These are phyloP conservation scores for Glutinoglossum americanum DNA, from an alignment of 495 filamentous ascomycete genomes.

Conservation along the genomic window DNA sequence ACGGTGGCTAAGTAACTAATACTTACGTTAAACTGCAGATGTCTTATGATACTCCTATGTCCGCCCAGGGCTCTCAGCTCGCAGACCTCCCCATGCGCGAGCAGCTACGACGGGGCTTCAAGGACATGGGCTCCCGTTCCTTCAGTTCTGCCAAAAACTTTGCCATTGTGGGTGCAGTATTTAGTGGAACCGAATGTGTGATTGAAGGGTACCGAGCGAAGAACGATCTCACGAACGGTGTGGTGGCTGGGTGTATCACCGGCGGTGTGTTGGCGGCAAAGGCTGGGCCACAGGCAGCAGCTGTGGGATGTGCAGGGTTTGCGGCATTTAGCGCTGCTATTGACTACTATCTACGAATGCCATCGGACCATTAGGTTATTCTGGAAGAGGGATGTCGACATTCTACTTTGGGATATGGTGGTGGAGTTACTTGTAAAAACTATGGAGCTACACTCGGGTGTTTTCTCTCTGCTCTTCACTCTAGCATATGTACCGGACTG, in stretches of 20 bases:
- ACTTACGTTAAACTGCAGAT: slow-evolving; percentile 30
- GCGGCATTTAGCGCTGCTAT: slow-evolving; percentile 91
- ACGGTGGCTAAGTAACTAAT: neutral
- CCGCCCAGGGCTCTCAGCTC: slow-evolving; percentile 38
- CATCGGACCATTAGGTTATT: slow-evolving; percentile 8
- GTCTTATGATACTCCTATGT: slow-evolving; percentile 72
- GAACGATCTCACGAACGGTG: slow-evolving; percentile 79
- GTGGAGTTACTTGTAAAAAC: neutral
- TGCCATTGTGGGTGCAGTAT: slow-evolving; percentile 73
- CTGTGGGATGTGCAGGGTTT: slow-evolving; percentile 78
- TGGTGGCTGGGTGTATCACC: slow-evolving; percentile 74
- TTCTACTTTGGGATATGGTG: neutral
- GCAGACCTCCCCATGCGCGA: slow-evolving; percentile 54
- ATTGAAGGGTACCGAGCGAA: slow-evolving; percentile 84
- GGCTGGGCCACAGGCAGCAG: slow-evolving; percentile 79
- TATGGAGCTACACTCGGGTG: neutral
- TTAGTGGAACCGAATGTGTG: slow-evolving; percentile 81
- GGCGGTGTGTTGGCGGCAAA: slow-evolving; percentile 67
- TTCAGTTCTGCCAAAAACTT: slow-evolving; percentile 87
- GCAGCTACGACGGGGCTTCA: slow-evolving; percentile 67
- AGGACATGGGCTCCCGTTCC: slow-evolving; percentile 75
- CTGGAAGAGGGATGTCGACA: neutral
- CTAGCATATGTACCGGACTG: neutral
- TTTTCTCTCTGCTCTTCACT: neutral
- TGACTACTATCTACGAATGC: slow-evolving; percentile 71